A percentile compares a stretch with the other conserved stretches of the same genome.
These are phyloP conservation scores for Rubroshorea leprosula DNA, from an alignment of 345 rosid genomes.

Conservation along the genomic window DNA sequence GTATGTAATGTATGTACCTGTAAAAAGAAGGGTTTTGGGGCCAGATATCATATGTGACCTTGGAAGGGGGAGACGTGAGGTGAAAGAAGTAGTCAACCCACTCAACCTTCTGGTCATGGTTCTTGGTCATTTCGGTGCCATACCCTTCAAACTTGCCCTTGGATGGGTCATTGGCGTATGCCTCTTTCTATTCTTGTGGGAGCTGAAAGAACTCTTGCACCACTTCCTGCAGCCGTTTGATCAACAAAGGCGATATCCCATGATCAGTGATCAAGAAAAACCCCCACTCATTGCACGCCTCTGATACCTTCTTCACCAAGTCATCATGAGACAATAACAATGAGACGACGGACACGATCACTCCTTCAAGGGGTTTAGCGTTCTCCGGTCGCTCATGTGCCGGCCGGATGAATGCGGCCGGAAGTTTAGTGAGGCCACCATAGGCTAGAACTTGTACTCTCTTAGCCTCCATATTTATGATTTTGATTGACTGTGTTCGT, in stretches of 20 bases:
- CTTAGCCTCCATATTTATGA: slow-evolving; percentile 25
- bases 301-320: slow-evolving; percentile 12
- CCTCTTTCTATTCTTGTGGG: slow-evolving; percentile 40
- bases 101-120: slow-evolving; percentile 33
- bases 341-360: slow-evolving; percentile 37
- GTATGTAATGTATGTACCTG: too few species aligned
- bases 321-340: slow-evolving; percentile 20
- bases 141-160: slow-evolving; percentile 42
- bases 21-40: slow-evolving; percentile 34
- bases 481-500: too few species aligned
- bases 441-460: slow-evolving; percentile 36
- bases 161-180: slow-evolving; percentile 31
- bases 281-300: slow-evolving; percentile 43
- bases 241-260: slow-evolving; percentile 27
- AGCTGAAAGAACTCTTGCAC: slow-evolving; percentile 41
- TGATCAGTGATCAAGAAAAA: slow-evolving; percentile 33
- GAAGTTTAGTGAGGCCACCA: slow-evolving; percentile 22
- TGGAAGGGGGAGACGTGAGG: slow-evolving; percentile 26
- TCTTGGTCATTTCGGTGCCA: slow-evolving; percentile 48
- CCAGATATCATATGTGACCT: slow-evolving; percentile 32
- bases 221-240: slow-evolving; percentile 30
- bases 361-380: slow-evolving; percentile 35
- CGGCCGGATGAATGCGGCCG: slow-evolving; percentile 35
- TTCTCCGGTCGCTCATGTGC: slow-evolving; percentile 38
- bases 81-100: slow-evolving; percentile 53